phyloP scores from a whole-genome alignment of 2,329 filamentous ascomycete species.

The Aspergillus costaricaensis region DNA sequence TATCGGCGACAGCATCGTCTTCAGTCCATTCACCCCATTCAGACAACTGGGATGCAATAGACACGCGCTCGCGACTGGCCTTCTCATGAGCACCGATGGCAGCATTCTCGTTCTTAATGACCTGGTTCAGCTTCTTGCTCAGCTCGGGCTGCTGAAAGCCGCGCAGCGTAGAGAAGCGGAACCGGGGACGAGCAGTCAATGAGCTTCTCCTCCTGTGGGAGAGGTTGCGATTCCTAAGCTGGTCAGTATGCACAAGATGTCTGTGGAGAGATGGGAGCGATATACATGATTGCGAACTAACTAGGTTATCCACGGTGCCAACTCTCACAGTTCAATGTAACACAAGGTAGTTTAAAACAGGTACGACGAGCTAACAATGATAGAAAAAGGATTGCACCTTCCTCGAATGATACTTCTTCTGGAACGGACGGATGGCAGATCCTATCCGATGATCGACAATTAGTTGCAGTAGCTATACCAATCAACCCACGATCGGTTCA shows the following conservation, averaged over 20 bases:
- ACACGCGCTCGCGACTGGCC: conserved; percentile 79
- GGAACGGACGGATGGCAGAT: not conserved
- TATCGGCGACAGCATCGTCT: conserved; percentile 83
- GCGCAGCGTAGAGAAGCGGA: conserved; percentile 83
- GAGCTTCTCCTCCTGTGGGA: conserved; percentile 42
- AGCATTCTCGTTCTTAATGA: conserved; percentile 95
- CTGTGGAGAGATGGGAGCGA: no score
- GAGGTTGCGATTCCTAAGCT: conserved; percentile 45
- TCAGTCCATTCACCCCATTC: conserved; percentile 94
- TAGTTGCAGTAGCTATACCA: not conserved
- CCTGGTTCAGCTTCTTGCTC: conserved; percentile 80
- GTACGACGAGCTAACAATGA: not conserved
- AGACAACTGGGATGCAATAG: conserved; percentile 85
- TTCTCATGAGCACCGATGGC: conserved; percentile 81
- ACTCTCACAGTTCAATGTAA: not conserved
- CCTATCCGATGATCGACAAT: not conserved
- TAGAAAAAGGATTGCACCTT: conserved; percentile 18
- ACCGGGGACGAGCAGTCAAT: conserved; percentile 58
- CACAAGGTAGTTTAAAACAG: not conserved
- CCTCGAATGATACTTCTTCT: conserved; percentile 1
- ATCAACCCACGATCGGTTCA: not conserved
- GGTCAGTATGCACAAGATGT: not conserved
- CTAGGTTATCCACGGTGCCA: not conserved
- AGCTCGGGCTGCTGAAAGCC: conserved; percentile 84
- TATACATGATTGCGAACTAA: conserved; percentile 17